These are phyloP conservation scores for Yarrowia deformans DNA, from an alignment of 805 yeast genomes.

Conservation along the genomic window DNA sequence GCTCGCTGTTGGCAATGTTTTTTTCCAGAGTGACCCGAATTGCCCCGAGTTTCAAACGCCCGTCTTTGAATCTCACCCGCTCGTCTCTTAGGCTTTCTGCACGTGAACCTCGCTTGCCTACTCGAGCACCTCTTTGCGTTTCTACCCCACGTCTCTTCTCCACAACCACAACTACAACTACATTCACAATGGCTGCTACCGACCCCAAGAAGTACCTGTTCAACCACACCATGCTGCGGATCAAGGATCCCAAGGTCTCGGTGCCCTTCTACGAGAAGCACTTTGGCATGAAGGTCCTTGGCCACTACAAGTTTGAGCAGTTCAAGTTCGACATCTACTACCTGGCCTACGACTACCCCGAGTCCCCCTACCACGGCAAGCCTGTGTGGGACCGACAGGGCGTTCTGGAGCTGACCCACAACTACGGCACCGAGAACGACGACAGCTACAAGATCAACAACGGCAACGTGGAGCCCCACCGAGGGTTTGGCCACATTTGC, in stretches of 20 bases:
- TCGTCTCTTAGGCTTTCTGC: neutral
- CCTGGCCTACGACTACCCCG: conserved; percentile 62
- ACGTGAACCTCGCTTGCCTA: neutral
- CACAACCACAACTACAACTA: neutral
- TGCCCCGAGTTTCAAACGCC: neutral
- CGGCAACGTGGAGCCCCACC: conserved; percentile 83
- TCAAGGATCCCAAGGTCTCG: conserved; percentile 79
- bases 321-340: conserved; percentile 71
- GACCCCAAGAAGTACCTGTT: conserved; percentile 41
- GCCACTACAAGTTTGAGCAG: conserved; percentile 60
- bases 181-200: conserved; percentile 15
- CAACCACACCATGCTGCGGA: conserved; percentile 64
- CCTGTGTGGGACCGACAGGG: conserved; percentile 61
- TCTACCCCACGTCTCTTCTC: neutral
- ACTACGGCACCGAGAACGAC: conserved; percentile 73
- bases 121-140: neutral
- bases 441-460: conserved; percentile 65
- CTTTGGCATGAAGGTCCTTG: conserved; percentile 74
- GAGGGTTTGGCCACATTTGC: conserved; percentile 96
- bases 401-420: conserved; percentile 82
- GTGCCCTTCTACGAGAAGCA: conserved; percentile 74
- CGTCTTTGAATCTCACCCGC: neutral
- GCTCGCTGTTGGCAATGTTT: neutral
- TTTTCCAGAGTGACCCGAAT: neutral
- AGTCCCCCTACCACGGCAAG: conserved; percentile 52